Percentiles rank a stretch among this genome's conserved stretches.
phyloP scores from a whole-genome alignment of 768 basidiomycete species.

The Flagelloscypha sp. region DNA sequence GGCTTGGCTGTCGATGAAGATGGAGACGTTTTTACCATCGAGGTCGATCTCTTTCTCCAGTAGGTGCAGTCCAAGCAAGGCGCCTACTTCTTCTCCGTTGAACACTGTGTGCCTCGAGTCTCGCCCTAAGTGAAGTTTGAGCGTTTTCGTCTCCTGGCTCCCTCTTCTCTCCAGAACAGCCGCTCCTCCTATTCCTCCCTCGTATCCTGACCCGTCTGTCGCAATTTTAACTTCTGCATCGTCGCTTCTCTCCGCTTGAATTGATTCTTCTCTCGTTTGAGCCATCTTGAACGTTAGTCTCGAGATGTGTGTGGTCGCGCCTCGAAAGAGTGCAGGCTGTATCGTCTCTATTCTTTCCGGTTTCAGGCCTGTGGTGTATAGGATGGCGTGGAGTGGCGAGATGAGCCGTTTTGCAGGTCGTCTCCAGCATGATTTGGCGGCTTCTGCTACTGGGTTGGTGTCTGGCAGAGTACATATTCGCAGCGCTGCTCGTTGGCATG shows the following conservation, averaged over 20 bases:
- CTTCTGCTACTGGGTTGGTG: slow-evolving; percentile 9
- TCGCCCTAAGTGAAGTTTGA: slow-evolving; percentile 11
- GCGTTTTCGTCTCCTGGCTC: slow-evolving; percentile 3
- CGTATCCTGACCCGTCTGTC: slow-evolving; percentile 12
- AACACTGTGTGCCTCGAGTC: slow-evolving; percentile 7
- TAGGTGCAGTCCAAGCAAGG: slow-evolving; percentile 9
- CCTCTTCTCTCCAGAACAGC: slow-evolving; percentile 8
- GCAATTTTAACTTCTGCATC: slow-evolving; percentile 6
- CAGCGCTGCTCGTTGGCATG: slow-evolving; percentile 4
- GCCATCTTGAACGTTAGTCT: slow-evolving; percentile 4
- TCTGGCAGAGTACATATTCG: slow-evolving; percentile 4
- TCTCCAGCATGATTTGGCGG: not conserved
- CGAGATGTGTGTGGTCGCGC: not conserved
- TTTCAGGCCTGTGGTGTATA: slow-evolving; percentile 2
- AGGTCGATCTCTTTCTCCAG: not conserved
- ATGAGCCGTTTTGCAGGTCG: slow-evolving; percentile 4
- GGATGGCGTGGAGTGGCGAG: slow-evolving; percentile 8
- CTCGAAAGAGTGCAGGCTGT: slow-evolving; percentile 2
- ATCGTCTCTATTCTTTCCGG: slow-evolving; percentile 11
- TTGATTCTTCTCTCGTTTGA: slow-evolving; percentile 2
- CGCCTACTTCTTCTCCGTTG: slow-evolving; percentile 13
- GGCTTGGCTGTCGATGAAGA: slow-evolving; percentile 10
- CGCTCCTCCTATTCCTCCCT: slow-evolving; percentile 8
- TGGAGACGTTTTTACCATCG: not conserved
- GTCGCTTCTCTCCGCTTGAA: not conserved